Percentiles rank a stretch among this genome's conserved stretches.
These are phyloP conservation scores for Fusarium nelsonii DNA, from an alignment of 2,329 filamentous ascomycete species.

Conservation along the genomic window DNA sequence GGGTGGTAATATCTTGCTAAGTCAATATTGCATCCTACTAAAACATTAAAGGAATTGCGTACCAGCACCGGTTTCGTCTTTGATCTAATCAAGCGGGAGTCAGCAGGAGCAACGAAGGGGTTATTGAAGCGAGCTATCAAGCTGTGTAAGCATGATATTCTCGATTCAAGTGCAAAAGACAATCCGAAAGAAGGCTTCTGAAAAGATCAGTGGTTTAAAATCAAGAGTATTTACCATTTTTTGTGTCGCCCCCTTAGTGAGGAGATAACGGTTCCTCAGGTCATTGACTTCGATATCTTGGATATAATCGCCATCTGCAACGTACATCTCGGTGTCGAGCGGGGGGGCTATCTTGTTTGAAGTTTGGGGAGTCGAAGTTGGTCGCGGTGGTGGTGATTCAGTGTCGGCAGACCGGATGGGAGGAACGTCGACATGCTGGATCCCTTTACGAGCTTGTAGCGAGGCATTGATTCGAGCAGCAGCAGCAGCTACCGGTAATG, in stretches of 20 bases:
- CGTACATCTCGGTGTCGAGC: conserved; percentile 89
- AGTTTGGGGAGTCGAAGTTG: conserved; percentile 49
- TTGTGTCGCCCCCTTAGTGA: conserved; percentile 97
- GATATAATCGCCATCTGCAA: conserved; percentile 97
- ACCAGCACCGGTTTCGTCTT: conserved; percentile 99
- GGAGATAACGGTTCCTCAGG: conserved; percentile 92
- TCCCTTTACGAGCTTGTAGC: conserved; percentile 86
- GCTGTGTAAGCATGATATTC: conserved; percentile 77
- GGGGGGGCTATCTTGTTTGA: conserved; percentile 60
- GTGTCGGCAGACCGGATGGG: conserved; percentile 75
- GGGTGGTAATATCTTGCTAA: conserved; percentile 93
- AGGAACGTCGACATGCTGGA: conserved; percentile 90
- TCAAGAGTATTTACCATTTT: conserved; percentile 95
- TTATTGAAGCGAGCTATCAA: conserved; percentile 71
- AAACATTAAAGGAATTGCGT: conserved; percentile 68
- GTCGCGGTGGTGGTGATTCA: conserved; percentile 59
- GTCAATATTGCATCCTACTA: conserved; percentile 68
- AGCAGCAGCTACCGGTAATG: conserved; percentile 74
- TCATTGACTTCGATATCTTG: conserved; percentile 99
- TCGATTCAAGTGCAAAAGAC: conserved; percentile 61
- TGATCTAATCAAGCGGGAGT: conserved; percentile 98
- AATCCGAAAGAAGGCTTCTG: conserved; percentile 52
- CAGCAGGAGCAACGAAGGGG: conserved; percentile 91
- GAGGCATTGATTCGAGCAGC: conserved; percentile 89
- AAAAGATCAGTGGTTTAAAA: conserved; percentile 53